Evolutionary conservation across 306 rosid species (phyloP), one percentile per base, ranked within the genome.

Genomic region (Vigna reflexopilosa): DNA sequence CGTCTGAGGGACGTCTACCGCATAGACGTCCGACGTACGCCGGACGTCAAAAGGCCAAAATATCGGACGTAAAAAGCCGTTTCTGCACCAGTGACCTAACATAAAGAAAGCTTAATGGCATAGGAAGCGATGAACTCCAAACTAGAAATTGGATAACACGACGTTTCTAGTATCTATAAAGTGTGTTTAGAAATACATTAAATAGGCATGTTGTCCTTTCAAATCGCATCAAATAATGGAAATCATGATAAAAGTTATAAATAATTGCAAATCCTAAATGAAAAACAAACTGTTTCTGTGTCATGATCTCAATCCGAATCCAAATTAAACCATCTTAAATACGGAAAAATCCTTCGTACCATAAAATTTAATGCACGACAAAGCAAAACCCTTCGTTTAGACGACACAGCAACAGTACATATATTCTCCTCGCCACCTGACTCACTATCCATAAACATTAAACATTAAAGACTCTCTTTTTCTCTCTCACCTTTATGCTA

Each of bases 351-450:
- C 68, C 47, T 32, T 15, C 22, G 68, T 62, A 62, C 49, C 28
- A 3, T 17, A 19, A 63, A 72, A 16, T 40, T 69, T 36, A 79
- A 61, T 70, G 24, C 51, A 36, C 4, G 3, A 12, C 17, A 36
- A 36, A 11, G 69, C 72, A 52, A 77, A 70, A 59, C 71, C 56
- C 58, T 42, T 7, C 10, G n/a, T 40, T 59, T 2, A n/a, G 34
- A 40, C 16, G 16, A 4, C 16, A 66, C 32, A 66, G 3, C 22
- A 17, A 28, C 19, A 59, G 59, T 56, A 47, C 52, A 14, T 19
- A 62, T 32, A 62, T 62, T 32, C 68, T 3, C 68, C 1, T 16
- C 47, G 45, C 45, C 3, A 16, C 68, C 22, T 62, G 68, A 62
- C 47, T 62, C 68, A 62, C 22, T 2, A 34, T 62, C 68, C 68